Base-by-base conservation (phyloP, 768 basidiomycete genomes). In the Termitomyces sp. region DNA sequence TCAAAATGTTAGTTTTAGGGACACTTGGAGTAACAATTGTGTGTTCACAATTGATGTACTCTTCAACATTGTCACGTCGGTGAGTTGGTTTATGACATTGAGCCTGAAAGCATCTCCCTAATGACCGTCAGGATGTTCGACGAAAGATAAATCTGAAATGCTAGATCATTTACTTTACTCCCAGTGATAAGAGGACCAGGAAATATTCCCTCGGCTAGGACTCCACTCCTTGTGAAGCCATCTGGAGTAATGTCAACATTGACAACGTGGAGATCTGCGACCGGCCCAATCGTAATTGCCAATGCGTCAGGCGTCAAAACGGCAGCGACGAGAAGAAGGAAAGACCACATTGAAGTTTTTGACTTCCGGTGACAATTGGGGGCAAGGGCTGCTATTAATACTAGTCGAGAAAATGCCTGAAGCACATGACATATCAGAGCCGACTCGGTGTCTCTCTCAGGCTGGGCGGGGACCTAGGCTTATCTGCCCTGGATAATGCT, bases 231-330 rank as follows among this genome's bases (percentile, higher is more conserved):
- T 37, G 5, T 54, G 54, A 74, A 80, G 21, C 81, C 80, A 64
- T 83, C 82, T 0, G 82, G 82, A 14, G 76, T 59, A 51, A 83
- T 75, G 12, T 66, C 54, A 46, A 66, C 67, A 64, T 80, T 81
- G 9, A 66, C 62, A 45, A 82, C 68, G 45, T 69, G 62, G 9
- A 82, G 59, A 22, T 72, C 65, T 14, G 67, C 60, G 30, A 57
- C 54, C 7, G 73, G 71, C 0, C 71, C 70, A 51, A 69, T 55
- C n/a, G 12, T 17, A 11, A 50, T 17, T 22, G 37, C 34, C 8
- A 50, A 26, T 35, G 8, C 26, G 5, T 7, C 3, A 50, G 10
- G 12, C 17, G 49, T n/a, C 37, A 38, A 50, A 26, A 50, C 17
- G 15, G 19, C 32, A 34, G n/a, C 32, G 19, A 47, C 19, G 46